Evolutionary conservation across 2,329 filamentous ascomycete species (phyloP).

Genomic region (Allantophomopsis lycopodina): DNA sequence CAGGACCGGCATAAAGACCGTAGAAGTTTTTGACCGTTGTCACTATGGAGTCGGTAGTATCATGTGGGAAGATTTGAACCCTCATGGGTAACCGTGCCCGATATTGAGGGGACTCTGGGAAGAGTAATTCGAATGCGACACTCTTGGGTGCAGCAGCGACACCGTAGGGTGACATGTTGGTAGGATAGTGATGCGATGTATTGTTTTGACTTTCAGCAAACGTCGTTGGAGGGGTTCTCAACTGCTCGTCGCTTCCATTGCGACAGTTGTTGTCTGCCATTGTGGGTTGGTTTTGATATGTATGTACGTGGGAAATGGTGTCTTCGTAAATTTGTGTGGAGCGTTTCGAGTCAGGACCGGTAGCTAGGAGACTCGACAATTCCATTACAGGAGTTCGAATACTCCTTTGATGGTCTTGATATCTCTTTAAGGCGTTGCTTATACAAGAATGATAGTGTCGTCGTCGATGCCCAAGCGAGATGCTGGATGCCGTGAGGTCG

Average conservation of each 20-base stretch:
- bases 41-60: constrained; percentile 94
- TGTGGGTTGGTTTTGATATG: constrained; percentile 14
- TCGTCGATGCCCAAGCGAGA: too few species aligned
- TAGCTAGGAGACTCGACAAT: not conserved
- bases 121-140: constrained; percentile 66
- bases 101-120: constrained; percentile 52
- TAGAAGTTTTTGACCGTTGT: constrained; percentile 99
- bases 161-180: constrained; percentile 16
- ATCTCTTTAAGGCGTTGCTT: too few species aligned
- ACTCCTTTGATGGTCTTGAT: too few species aligned
- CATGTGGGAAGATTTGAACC: constrained; percentile 86
- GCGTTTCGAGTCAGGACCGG: not conserved
- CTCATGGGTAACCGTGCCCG: constrained; percentile 70
- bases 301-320: constrained; percentile 6
- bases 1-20: constrained; percentile 69
- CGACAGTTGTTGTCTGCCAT: constrained; percentile 5
- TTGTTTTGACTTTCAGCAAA: constrained; percentile 10
- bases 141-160: constrained; percentile 43
- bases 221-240: constrained; percentile 14
- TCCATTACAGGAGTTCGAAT: not conserved
- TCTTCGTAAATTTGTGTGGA: too few species aligned
- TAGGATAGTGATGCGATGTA: constrained; percentile 11
- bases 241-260: constrained; percentile 10
- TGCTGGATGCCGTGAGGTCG: too few species aligned
- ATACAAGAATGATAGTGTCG: too few species aligned